These are phyloP conservation scores for Kregervanrija pseudodelftensis DNA, from an alignment of 805 yeast species.

Conservation along the genomic window DNA sequence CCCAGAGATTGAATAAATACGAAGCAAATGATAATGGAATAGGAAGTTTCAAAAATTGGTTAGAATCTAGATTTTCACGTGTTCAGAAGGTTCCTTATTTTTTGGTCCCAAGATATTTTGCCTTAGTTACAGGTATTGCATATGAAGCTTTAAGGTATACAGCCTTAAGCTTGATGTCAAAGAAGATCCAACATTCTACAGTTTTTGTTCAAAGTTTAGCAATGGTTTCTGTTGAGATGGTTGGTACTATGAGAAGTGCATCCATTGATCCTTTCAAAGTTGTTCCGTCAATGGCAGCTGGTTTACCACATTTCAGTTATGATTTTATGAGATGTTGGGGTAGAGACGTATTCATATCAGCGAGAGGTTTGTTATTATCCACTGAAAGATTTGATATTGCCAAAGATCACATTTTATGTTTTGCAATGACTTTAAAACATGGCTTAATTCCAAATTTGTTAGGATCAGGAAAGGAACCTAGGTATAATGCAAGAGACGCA, in stretches of 20 bases:
- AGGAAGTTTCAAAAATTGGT: slow-evolving; percentile 59
- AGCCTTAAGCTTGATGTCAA: slow-evolving; percentile 51
- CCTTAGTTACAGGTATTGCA: slow-evolving; percentile 71
- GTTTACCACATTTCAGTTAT: slow-evolving; percentile 86
- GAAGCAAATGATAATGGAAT: slow-evolving; percentile 38
- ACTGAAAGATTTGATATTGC: slow-evolving; percentile 80
- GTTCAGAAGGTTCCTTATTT: slow-evolving; percentile 68
- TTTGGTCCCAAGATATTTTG: slow-evolving; percentile 80
- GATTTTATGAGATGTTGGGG: slow-evolving; percentile 99
- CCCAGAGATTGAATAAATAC: slow-evolving; percentile 54
- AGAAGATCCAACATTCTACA: slow-evolving; percentile 51
- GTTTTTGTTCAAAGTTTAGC: slow-evolving; percentile 75
- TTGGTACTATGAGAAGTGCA: slow-evolving; percentile 64
- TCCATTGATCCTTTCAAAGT: slow-evolving; percentile 60
- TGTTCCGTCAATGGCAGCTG: slow-evolving; percentile 86
- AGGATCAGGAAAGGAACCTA: slow-evolving; percentile 89
- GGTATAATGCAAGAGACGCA: slow-evolving; percentile 95
- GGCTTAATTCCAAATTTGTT: slow-evolving; percentile 90
- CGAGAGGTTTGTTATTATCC: slow-evolving; percentile 72
- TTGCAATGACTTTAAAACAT: slow-evolving; percentile 88
- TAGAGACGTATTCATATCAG: slow-evolving; percentile 85
- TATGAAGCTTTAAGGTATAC: slow-evolving; percentile 74
- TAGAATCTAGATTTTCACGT: slow-evolving; percentile 53
- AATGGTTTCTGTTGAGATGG: slow-evolving; percentile 80
- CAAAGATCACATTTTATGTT: slow-evolving; percentile 69